These are phyloP conservation scores for Colletotrichum cuscutae DNA, from an alignment of 2,329 filamentous ascomycete genomes.

Conservation along the genomic window DNA sequence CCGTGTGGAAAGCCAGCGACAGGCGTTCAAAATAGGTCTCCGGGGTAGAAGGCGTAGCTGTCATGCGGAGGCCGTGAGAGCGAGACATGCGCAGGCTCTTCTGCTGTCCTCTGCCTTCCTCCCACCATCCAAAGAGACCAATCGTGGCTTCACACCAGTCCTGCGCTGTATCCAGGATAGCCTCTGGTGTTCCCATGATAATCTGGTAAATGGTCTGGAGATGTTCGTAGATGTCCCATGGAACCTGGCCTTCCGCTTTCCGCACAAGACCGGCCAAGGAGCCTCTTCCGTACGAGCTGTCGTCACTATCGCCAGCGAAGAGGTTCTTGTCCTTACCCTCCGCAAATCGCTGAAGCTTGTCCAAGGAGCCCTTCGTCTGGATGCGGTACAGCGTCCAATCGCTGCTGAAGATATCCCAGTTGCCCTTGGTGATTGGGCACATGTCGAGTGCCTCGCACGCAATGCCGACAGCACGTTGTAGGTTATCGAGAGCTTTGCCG, in stretches of 20 bases:
- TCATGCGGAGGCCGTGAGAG: slow-evolving; percentile 47
- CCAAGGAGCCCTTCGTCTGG: slow-evolving; percentile 74
- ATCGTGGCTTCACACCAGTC: slow-evolving; percentile 94
- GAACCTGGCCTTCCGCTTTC: slow-evolving; percentile 86
- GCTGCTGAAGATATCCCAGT: slow-evolving; percentile 85
- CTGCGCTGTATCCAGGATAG: slow-evolving; percentile 80
- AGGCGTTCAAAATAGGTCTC: slow-evolving; percentile 81
- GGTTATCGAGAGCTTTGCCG: slow-evolving; percentile 80
- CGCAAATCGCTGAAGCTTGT: slow-evolving; percentile 80
- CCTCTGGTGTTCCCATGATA: slow-evolving; percentile 77
- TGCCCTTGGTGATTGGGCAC: slow-evolving; percentile 75
- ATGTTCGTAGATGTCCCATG: slow-evolving; percentile 90
- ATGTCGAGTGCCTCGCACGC: slow-evolving; percentile 76
- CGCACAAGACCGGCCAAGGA: slow-evolving; percentile 73
- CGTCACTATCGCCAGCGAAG: slow-evolving; percentile 41
- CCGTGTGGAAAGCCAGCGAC: slow-evolving; percentile 75
- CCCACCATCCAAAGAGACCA: slow-evolving; percentile 90
- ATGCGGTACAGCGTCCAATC: slow-evolving; percentile 89
- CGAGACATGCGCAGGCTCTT: slow-evolving; percentile 53
- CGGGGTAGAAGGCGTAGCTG: slow-evolving; percentile 59
- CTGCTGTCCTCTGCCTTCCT: slow-evolving; percentile 72
- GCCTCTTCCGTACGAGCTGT: slow-evolving; percentile 54
- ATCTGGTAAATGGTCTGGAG: slow-evolving; percentile 84
- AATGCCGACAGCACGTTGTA: slow-evolving; percentile 76
- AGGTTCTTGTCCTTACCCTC: slow-evolving; percentile 72